Base-by-base conservation (phyloP, 208 protist species). In the Tetramitus jugosus region DNA sequence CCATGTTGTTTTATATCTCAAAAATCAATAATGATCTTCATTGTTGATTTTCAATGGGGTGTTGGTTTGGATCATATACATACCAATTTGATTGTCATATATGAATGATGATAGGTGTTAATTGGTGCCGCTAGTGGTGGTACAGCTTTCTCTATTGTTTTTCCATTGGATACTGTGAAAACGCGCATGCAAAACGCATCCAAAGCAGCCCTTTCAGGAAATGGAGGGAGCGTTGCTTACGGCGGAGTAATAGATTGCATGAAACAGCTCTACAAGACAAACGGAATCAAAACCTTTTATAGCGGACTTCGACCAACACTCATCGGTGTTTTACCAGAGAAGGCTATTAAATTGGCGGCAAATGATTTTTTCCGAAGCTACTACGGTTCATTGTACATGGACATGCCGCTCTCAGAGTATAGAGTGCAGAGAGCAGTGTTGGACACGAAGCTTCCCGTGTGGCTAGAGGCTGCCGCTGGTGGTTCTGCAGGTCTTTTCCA, bases 311-410 rank as follows among this genome's bases (percentile, higher is more conserved):
- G 14, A 20, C 14, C 49, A 26, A 3, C 3, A 8, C 37, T 67
- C 26, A 40, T 71, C 49, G 65, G 65, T 33, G 49, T 71, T 33
- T 49, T 49, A 29, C 65, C 65, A 49, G 65, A 71, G 20, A 71
- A 71, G 39, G 65, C 65, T 35, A 71, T 71, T 35, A 71, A 71
- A 49, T 49, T 71, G 14, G 37, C 65, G 33, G 60, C 39, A 0
- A 71, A 71, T 31, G 65, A 71, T 33, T 71, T 71, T n/a, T 71
- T 71, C 39, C 35, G 65, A 33, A 29, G 20, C 2, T 71, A 49
- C 23, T 71, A 35, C 2, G 33, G 13, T 33, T 13, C 2, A 37
- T 71, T 71, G 65, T 71, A 37, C 1, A 6, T 67, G 23, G 37
- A 67, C 6, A n/a, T n/a, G n/a, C n/a, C n/a, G n/a, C n/a, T 10